A percentile compares a stretch with the other conserved stretches of the same genome.
These are phyloP conservation scores for Aspergillus leporis DNA, from an alignment of 495 filamentous ascomycete species.

Conservation along the genomic window DNA sequence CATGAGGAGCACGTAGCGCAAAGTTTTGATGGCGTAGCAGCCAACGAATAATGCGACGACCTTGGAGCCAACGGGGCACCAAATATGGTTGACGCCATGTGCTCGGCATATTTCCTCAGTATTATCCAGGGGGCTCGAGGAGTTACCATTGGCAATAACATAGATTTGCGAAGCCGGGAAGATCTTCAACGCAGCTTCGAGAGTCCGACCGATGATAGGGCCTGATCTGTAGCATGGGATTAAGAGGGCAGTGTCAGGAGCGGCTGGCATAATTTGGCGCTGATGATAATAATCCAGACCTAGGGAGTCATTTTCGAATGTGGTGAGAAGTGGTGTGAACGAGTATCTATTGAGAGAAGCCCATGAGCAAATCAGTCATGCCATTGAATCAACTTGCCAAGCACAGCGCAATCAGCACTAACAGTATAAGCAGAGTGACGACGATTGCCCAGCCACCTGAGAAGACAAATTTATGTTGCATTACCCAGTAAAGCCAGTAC, in stretches of 20 bases:
- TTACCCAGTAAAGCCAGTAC: slow-evolving; percentile 41
- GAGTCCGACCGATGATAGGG: slow-evolving; percentile 39
- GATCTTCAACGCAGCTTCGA: slow-evolving; percentile 46
- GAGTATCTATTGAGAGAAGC: slow-evolving; percentile 30
- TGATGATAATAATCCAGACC: slow-evolving; percentile 17
- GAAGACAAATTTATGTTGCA: slow-evolving; percentile 36
- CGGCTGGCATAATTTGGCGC: slow-evolving; percentile 17
- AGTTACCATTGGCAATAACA: slow-evolving; percentile 47
- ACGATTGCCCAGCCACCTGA: slow-evolving; percentile 37
- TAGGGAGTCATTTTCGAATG: slow-evolving; percentile 40
- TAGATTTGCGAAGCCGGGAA: slow-evolving; percentile 48
- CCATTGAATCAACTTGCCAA: too few species aligned
- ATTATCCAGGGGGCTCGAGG: slow-evolving; percentile 38
- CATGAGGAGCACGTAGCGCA: slow-evolving; percentile 46
- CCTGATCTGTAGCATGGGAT: slow-evolving; percentile 52
- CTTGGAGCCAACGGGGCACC: slow-evolving; percentile 43
- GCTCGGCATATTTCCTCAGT: slow-evolving; percentile 46
- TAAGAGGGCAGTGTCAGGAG: slow-evolving; percentile 36
- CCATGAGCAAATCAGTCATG: not conserved
- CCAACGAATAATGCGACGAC: slow-evolving; percentile 50
- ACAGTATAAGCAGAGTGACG: slow-evolving; percentile 36
- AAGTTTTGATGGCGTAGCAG: slow-evolving; percentile 39
- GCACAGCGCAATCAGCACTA: slow-evolving; percentile 7
- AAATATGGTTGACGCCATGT: slow-evolving; percentile 42
- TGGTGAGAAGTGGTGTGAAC: slow-evolving; percentile 36